Evolutionary conservation across 352 stramenopile species (phyloP), one percentile per base, ranked within the genome.

Genomic region (Globisporangium carolinianum): DNA sequence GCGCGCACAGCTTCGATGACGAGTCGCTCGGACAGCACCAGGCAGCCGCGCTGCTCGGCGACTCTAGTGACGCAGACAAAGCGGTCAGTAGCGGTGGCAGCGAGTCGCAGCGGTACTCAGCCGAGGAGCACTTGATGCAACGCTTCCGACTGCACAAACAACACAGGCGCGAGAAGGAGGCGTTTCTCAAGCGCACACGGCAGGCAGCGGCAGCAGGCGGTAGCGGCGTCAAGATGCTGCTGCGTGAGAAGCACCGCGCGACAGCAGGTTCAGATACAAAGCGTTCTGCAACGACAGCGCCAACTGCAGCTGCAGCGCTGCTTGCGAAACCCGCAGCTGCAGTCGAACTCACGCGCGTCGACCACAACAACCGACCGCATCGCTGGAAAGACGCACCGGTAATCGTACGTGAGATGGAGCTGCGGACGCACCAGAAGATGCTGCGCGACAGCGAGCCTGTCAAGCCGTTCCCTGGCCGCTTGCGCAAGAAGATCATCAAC

Each of bases 331-430:
- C 71, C 36, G 45, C 62, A 0, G 39, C 67, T 6, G 36, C 53
- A 1, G 68, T 61, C n/a, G 78, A 89, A 6, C 63, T 89, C 8
- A 66, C 76, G 51, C 83, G 76, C 39, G 81, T 95, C 51, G 83
- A 95, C 61, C 82, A 95, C 65, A 89, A 91, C 68, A 93, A 95
- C 57, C 79, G 74, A n/a, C 81, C 82, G 47, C 79, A 95, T 60
- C 75, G 83, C 32, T 95, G 85, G 85, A 95, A 95, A 51, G 82
- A 87, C 51, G 73, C 78, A 7, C 65, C 76, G 7, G 79, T 83
- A 62, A 64, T 92, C 41, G 51, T 86, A 2, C 68, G 61, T 11
- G 85, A 95, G 60, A 69, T 87, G 45, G 77, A 95, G 53, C 62
- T 71, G 38, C 73, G 82, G 38, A 60, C 58, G 5, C 76, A 84